Percentiles rank a stretch among this genome's conserved stretches.
These are phyloP conservation scores for Linderniella brevidens DNA, from an alignment of 257 asterid genomes.

Conservation along the genomic window DNA sequence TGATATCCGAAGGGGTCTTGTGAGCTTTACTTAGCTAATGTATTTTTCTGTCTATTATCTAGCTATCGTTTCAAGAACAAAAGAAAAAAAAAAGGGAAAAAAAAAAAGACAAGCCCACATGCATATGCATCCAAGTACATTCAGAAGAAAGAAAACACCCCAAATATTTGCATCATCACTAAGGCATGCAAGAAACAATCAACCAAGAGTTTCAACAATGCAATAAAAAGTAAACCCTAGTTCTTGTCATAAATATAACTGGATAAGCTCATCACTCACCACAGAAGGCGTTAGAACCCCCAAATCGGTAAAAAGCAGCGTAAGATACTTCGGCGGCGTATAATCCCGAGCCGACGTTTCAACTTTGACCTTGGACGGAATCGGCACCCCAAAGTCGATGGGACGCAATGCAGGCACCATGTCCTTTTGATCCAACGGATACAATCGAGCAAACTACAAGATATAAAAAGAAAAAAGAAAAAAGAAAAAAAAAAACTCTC, in stretches of 20 bases:
- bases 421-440: constrained; percentile 80
- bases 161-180: no score
- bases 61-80: no score
- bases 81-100: no score
- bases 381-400: constrained; percentile 85
- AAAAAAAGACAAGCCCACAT: no score
- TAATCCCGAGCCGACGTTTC: constrained; percentile 92
- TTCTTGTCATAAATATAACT: constrained; percentile 34
- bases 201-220: no score
- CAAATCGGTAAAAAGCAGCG: constrained; percentile 69
- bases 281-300: constrained; percentile 91
- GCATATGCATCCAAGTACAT: no score
- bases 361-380: constrained; percentile 80
- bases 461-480: no score
- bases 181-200: no score
- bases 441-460: constrained; percentile 88
- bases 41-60: no score
- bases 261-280: constrained; percentile 88
- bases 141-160: no score
- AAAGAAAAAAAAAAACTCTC: neutral
- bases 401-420: constrained; percentile 87
- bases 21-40: no score
- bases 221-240: neutral
- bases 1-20: no score
- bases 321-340: constrained; percentile 80